Conservation (phyloP, 306 rosid species). For the Myrica gale region DNA sequence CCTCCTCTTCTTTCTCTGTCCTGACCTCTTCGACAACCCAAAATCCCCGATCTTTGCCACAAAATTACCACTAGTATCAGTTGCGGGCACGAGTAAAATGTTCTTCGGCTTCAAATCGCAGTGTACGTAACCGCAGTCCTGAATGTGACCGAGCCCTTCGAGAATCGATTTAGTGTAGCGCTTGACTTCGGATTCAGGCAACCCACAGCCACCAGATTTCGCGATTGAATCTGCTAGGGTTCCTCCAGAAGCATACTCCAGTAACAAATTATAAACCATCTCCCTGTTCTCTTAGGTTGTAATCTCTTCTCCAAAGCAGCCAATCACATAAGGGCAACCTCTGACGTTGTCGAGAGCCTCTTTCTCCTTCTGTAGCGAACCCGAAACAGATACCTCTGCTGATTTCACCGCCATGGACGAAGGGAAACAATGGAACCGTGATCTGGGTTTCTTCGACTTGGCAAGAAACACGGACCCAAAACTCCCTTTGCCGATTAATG, state of each 20-base stretch:
- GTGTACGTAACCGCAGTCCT: constrained; percentile 9
- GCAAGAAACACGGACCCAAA: constrained; percentile 31
- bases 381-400: constrained; percentile 18
- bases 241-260: constrained; percentile 34
- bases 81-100: constrained; percentile 9
- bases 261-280: constrained; percentile 23
- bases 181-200: constrained; percentile 23
- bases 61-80: not conserved
- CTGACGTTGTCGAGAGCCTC: not conserved
- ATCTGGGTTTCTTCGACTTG: constrained; percentile 7
- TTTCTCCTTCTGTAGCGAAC: constrained; percentile 23
- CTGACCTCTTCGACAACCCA: constrained; percentile 18
- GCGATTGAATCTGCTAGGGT: constrained; percentile 15
- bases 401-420: constrained; percentile 25
- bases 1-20: not conserved
- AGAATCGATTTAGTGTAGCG: constrained; percentile 21
- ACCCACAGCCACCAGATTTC: constrained; percentile 9
- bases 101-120: constrained; percentile 36
- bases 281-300: constrained; percentile 8
- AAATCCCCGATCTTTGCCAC: constrained; percentile 32
- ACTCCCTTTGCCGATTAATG: constrained; percentile 30
- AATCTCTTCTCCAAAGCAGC: constrained; percentile 21
- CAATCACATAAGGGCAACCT: constrained; percentile 13
- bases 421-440: constrained; percentile 12
- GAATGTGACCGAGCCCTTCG: constrained; percentile 27